These are phyloP conservation scores for Microdochium trichocladiopsis DNA, from an alignment of 2,329 filamentous ascomycete genomes.

Conservation along the genomic window DNA sequence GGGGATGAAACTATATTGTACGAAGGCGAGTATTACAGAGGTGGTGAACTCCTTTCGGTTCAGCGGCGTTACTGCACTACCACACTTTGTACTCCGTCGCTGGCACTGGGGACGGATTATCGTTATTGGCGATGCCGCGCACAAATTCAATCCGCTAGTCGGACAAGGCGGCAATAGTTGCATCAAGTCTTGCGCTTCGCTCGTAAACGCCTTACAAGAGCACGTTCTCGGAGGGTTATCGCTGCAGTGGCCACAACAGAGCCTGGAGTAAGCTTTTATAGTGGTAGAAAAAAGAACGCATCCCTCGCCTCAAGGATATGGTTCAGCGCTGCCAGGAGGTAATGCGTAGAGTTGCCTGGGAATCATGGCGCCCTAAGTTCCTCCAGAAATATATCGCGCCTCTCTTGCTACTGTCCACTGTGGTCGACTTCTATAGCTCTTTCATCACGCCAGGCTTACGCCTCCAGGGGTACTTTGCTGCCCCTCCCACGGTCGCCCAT, in stretches of 20 bases:
- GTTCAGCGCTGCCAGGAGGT: background rate
- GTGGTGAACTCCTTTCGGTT: too few species aligned
- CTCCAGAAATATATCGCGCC: background rate
- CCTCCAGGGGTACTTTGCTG: too few species aligned
- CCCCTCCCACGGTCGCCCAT: too few species aligned
- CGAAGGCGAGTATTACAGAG: too few species aligned
- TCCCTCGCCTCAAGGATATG: background rate
- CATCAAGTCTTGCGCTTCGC: slow-evolving; percentile 22
- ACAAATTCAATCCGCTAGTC: slow-evolving; percentile 25
- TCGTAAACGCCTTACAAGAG: slow-evolving; percentile 15
- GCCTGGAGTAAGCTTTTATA: too few species aligned
- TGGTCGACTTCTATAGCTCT: background rate
- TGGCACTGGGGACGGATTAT: slow-evolving; percentile 25
- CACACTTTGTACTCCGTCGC: slow-evolving; percentile 13
- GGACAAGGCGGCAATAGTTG: slow-evolving; percentile 26
- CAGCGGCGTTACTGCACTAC: slow-evolving; percentile 7
- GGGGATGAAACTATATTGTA: too few species aligned
- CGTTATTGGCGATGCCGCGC: slow-evolving; percentile 25
- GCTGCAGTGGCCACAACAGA: background rate
- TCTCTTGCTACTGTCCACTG: background rate
- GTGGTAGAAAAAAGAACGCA: too few species aligned
- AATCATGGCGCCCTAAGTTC: background rate
- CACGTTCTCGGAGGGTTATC: background rate
- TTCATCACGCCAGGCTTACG: background rate
- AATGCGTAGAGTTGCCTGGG: background rate